phyloP scores from a whole-genome alignment of 164 flowering plant genomes.

The Buxus sempervirens region DNA sequence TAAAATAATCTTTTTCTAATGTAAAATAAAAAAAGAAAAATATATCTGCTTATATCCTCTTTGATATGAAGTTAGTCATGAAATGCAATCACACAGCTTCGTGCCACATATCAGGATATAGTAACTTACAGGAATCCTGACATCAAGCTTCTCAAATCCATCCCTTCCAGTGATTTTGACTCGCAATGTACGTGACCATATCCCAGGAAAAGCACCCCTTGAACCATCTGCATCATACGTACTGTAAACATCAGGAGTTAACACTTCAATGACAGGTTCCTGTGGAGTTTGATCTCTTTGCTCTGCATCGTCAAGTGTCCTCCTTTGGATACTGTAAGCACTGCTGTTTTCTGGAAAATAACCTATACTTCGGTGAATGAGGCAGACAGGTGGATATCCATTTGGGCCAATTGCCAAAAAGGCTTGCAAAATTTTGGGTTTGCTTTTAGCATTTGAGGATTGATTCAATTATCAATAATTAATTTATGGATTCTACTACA shows the following conservation, averaged over 20 bases:
- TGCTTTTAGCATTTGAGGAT: too few relatives aligned
- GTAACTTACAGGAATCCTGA: constrained; percentile 81
- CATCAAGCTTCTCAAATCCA: constrained; percentile 90
- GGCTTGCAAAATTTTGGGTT: neutral
- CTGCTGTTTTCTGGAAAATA: constrained; percentile 39
- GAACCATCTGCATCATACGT: constrained; percentile 47
- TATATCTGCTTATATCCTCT: too few relatives aligned
- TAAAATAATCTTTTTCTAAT: too few relatives aligned
- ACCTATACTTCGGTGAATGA: constrained; percentile 21
- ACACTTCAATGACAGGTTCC: constrained; percentile 66
- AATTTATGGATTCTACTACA: too few relatives aligned
- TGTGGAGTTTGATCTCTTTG: constrained; percentile 34
- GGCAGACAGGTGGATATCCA: neutral
- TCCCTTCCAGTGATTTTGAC: constrained; percentile 83
- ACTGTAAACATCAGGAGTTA: constrained; percentile 61
- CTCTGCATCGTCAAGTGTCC: constrained; percentile 33
- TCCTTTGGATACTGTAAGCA: constrained; percentile 24
- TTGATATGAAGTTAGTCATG: neutral
- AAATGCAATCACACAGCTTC: neutral
- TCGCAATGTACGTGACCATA: constrained; percentile 83
- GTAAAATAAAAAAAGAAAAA: too few relatives aligned
- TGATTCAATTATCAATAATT: too few relatives aligned
- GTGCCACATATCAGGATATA: neutral
- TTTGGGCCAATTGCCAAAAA: neutral
- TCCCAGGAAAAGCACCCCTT: constrained; percentile 50